Conservation (phyloP, 1,284 basidiomycete genomes). For the Apiotrichum veenhuisii region DNA sequence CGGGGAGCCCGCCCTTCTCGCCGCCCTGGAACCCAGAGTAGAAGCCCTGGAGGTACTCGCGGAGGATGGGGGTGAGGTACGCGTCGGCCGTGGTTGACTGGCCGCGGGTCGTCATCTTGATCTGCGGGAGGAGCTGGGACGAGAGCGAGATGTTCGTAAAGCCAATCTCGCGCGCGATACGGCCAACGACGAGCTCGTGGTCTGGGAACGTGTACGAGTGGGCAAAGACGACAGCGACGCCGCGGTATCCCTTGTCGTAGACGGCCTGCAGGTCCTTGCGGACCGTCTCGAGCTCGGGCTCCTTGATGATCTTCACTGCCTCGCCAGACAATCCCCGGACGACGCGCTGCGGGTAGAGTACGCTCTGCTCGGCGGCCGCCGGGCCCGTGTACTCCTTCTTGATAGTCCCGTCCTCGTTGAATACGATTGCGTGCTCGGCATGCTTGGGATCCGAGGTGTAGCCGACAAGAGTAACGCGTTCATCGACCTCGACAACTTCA, state of each 20-base stretch:
- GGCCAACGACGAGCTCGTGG: slow-evolving; percentile 66
- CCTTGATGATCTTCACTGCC: background rate
- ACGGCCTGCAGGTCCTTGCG: slow-evolving; percentile 61
- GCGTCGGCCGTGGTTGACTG: slow-evolving; percentile 92
- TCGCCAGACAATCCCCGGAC: background rate
- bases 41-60: slow-evolving; percentile 85
- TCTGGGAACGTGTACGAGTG: slow-evolving; percentile 68
- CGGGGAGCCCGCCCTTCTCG: slow-evolving; percentile 34
- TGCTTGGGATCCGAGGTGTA: slow-evolving; percentile 84
- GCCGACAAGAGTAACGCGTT: slow-evolving; percentile 62
- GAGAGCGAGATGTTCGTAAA: slow-evolving; percentile 85
- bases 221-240: slow-evolving; percentile 77
- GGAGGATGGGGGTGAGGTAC: slow-evolving; percentile 87
- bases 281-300: slow-evolving; percentile 6
- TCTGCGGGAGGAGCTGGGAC: slow-evolving; percentile 84
- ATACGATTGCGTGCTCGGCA: slow-evolving; percentile 68
- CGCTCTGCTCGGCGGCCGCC: slow-evolving; percentile 17
- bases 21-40: slow-evolving; percentile 77
- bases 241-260: slow-evolving; percentile 72
- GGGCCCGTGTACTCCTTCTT: slow-evolving; percentile 63
- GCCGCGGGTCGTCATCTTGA: slow-evolving; percentile 86
- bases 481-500: slow-evolving; percentile 53
- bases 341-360: slow-evolving; percentile 4
- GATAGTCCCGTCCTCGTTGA: slow-evolving; percentile 63
- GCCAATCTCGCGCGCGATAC: slow-evolving; percentile 70